phyloP scores from a whole-genome alignment of 2,329 filamentous ascomycete genomes.

The Talaromyces funiculosus region DNA sequence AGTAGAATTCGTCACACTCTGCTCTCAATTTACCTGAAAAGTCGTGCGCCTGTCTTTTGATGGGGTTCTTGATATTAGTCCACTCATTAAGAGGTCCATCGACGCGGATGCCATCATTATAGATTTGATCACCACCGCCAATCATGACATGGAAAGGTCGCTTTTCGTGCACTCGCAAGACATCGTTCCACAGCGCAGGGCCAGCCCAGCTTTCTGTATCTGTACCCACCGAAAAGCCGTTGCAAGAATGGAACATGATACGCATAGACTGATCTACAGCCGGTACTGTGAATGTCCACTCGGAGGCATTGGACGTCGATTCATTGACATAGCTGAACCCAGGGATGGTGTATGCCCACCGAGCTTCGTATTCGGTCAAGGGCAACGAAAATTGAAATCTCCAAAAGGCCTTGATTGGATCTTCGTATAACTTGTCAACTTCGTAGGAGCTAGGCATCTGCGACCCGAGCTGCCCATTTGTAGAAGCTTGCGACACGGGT shows the following conservation, averaged over 20 bases:
- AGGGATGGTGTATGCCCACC: constrained; percentile 73
- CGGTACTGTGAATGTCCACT: constrained; percentile 52
- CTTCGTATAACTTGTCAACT: constrained; percentile 56
- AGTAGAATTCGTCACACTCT: constrained; percentile 58
- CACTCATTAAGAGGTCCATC: constrained; percentile 68
- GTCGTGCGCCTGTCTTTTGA: constrained; percentile 53
- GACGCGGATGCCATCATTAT: constrained; percentile 74
- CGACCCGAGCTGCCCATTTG: constrained; percentile 17
- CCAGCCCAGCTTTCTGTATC: constrained; percentile 59
- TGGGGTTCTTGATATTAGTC: constrained; percentile 57
- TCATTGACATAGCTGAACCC: constrained; percentile 57
- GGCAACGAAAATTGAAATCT: constrained; percentile 55
- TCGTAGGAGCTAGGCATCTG: constrained; percentile 26
- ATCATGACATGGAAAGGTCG: constrained; percentile 66
- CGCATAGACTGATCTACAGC: constrained; percentile 60
- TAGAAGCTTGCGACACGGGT: constrained; percentile 21
- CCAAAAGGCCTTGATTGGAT: constrained; percentile 55
- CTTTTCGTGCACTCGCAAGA: constrained; percentile 54
- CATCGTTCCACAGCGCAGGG: constrained; percentile 60
- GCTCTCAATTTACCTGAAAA: constrained; percentile 61
- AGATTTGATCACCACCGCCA: constrained; percentile 84
- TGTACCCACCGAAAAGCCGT: constrained; percentile 62
- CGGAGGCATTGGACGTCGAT: constrained; percentile 48
- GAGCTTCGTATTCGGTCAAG: constrained; percentile 65
- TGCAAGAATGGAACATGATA: constrained; percentile 65